Base-by-base conservation (phyloP, 306 rosid genomes). In the Vicia sativa region DNA sequence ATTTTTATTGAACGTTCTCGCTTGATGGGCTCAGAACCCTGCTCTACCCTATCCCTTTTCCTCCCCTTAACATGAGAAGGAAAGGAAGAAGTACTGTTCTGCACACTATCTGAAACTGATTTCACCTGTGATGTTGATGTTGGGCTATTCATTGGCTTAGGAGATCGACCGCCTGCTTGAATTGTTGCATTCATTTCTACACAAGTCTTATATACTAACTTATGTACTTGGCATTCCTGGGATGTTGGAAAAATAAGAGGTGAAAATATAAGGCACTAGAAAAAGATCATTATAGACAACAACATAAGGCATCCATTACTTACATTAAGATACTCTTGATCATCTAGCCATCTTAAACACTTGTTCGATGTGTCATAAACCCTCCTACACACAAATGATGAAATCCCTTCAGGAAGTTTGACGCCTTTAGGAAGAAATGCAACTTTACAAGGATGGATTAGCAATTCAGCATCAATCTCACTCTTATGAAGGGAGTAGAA, bases 361-460 rank as follows among this genome's bases (percentile, higher is more conserved):
- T 83, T 88, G 82, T 78, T 84, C 7, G 77, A 81, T 71, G 83
- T 81, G 86, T 91, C 97, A 86, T 78, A 86, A 77, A 91, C 96
- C 66, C 96, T 79, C 81, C 96, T 79, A 75, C 97, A 88, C 49
- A 88, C 92, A 79, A 91, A 86, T 75, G 96, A 88, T 15, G 87
- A 81, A 79, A 82, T 63, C 79, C 92, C 95, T 59, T 95, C 62
- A 71, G 89, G 89, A 78, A 86, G 89, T 76, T 81, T 86, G 72
- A 75, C 85, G 46, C 85, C 92, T 71, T 88, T 86, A 18, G 87
- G 88, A 73, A 91, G 96, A 63, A 91, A 91, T 77, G 96, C 85
- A 45, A 91, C 97, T 91, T 86, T 91, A 81, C 96, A 91, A 67
- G 92, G 96, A 83, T 91, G 97, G 62, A 91, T 87, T 72, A 91